Evolutionary conservation across 805 yeast genomes (phyloP), one percentile per base, ranked within the genome.

Genomic region (Yamadazyma ubonensis): DNA sequence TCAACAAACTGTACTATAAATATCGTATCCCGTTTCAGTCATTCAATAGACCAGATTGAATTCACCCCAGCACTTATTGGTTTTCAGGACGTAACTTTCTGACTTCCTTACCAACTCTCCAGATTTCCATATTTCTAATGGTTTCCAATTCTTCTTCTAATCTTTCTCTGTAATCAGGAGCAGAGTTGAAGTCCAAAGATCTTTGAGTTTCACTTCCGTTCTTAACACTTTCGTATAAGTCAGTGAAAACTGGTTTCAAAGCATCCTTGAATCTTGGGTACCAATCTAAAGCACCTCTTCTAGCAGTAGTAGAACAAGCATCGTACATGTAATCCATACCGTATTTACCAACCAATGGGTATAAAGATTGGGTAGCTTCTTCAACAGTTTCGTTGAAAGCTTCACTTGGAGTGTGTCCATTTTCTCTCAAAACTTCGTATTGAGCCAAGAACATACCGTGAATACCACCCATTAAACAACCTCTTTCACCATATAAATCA

Each of bases 311-410:
- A 56, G 99, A 93, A 77, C 99, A 93, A 61, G 99, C 99, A 68
- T 93, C 98, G 83, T 93, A 93, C 99, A 93, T 93, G 91, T 93
- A 93, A 76, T 93, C 99, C 99, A 93, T 93, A 78, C 99, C 99
- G 81, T 93, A 86, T 75, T 88, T 89, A 76, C 99, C 99, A 59
- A 93, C 72, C 79, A 93, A 83, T 74, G 99, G 99, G 86, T 93
- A 93, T 63, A 93, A 80, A 43, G 98, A 93, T 79, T 93, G 99
- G 52, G 99, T 93, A 54, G 99, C 99, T 79, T 93, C 99, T 81
- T 93, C 99, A 57, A 93, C 99, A 58, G 99, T 93, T 81, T 93
- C 99, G 76, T 93, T 93, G 90, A 93, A 93, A 60, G 99, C 98
- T 80, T 93, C 99, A 47, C 97, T 88, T 77, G 99, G 99, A 54